Evolutionary conservation across 2,329 filamentous ascomycete species (phyloP), one percentile per base, ranked within the genome.

Genomic region (Coniochaeta sp.): DNA sequence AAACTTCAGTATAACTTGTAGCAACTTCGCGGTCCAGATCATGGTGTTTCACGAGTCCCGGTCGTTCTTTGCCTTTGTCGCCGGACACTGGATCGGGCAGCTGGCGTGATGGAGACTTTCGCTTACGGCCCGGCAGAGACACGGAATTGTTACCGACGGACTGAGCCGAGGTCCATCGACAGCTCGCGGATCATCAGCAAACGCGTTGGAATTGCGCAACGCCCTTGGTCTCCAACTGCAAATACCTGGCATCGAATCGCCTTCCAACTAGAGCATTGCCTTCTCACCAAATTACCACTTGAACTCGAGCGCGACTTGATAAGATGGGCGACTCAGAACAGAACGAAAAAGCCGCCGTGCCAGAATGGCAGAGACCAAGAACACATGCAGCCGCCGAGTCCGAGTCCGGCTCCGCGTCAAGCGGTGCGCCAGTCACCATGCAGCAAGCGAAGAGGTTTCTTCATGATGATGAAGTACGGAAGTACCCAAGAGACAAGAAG

Each of bases 361-460:
- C 64, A 7, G 63, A 63, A 44, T 65, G 65, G 61, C 64, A 65
- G 34, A 24, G 24, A 58, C 14, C 34, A 58, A 62, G 64, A 54
- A 43, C 61, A 11, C 57, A 64, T 52, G 28, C 57, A 28, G 33
- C 38, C 44, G 58, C 58, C 19, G 43, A 61, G 22, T 31, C 58
- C 17, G 54, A 52, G 12, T n/a, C 59, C 58, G 59, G 62, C 36
- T 17, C 50, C 26, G 54, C 38, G 59, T 36, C 58, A 22, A 14
- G 38, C 34, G 36, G 60, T 59, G 5, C 58, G 59, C 11, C 61
- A 26, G 50, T 62, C 50, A 71, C 68, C 31, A 59, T 90, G 38
- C 85, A 91, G 17, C 85, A 91, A 69, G 91, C 92, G 31, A 81
- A 82, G 50, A 83, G 80, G 59, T 97, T 96, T 69, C 81, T 97